Evolutionary conservation across 1,284 basidiomycete species (phyloP).

Genomic region (Fomes fomentarius): DNA sequence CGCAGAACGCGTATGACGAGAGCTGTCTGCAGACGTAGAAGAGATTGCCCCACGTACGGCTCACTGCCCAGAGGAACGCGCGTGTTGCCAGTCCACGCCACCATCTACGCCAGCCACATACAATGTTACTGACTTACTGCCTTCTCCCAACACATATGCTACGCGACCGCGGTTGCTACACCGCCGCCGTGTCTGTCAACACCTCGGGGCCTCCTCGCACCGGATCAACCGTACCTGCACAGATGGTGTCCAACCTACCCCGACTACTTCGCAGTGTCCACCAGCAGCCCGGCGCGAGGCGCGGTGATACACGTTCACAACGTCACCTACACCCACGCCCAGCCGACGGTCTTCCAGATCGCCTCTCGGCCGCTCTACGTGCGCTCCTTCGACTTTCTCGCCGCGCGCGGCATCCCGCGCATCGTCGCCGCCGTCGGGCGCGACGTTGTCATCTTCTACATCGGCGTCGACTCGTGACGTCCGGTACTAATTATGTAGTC

Average conservation of each 20-base stretch:
- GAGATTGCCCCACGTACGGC: too few species aligned
- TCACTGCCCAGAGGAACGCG: too few species aligned
- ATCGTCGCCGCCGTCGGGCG: slow-evolving; percentile 68
- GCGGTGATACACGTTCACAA: slow-evolving; percentile 74
- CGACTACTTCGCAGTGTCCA: slow-evolving; percentile 75
- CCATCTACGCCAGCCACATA: too few species aligned
- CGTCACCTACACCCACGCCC: slow-evolving; percentile 59
- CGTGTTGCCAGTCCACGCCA: too few species aligned
- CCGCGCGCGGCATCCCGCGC: slow-evolving; percentile 55
- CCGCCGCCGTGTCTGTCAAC: too few species aligned
- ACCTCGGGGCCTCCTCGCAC: not conserved
- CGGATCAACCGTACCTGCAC: not conserved
- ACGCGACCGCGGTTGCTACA: too few species aligned
- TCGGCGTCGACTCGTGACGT: slow-evolving; percentile 36
- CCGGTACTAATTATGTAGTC: too few species aligned
- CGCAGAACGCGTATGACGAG: too few species aligned
- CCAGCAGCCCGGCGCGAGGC: slow-evolving; percentile 57
- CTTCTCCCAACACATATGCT: too few species aligned
- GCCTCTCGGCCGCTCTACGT: slow-evolving; percentile 64
- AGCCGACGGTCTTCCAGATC: slow-evolving; percentile 61
- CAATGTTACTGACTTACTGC: too few species aligned
- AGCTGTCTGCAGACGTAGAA: too few species aligned
- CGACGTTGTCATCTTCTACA: slow-evolving; percentile 46
- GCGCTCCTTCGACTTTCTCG: slow-evolving; percentile 77
- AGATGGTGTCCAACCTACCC: slow-evolving; percentile 80